A percentile compares a stretch with the other conserved stretches of the same genome.
Conservation (phyloP, 2,329 filamentous ascomycete species). For the Xylaria arbuscula region DNA sequence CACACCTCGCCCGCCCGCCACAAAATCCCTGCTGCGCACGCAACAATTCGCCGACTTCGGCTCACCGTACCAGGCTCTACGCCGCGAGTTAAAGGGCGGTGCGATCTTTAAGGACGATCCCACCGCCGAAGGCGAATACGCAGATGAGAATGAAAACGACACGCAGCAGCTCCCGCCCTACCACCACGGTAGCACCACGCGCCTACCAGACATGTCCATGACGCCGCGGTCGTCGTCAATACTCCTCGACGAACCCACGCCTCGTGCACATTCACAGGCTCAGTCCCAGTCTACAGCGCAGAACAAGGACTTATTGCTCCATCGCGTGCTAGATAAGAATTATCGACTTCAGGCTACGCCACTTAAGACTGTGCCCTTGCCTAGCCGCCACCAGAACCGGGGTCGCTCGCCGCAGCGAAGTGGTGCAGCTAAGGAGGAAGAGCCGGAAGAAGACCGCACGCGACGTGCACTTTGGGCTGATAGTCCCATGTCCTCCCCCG, state of each 20-base stretch:
- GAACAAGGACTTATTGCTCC: conserved; percentile 80
- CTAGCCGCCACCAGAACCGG: conserved; percentile 11
- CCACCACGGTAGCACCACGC: conserved; percentile 64
- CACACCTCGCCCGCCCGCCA: conserved; percentile 70
- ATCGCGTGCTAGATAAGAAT: conserved; percentile 93
- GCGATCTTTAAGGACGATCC: conserved; percentile 51
- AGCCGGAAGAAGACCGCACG: conserved; percentile 49
- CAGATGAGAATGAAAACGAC: conserved; percentile 54
- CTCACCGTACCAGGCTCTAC: conserved; percentile 81
- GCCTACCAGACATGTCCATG: conserved; percentile 71
- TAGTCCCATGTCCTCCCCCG: conserved; percentile 77
- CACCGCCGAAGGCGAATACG: conserved; percentile 51
- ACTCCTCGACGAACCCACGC: conserved; percentile 58
- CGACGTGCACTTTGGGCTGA: conserved; percentile 60
- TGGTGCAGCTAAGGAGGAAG: conserved; percentile 28
- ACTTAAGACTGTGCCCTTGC: conserved; percentile 63
- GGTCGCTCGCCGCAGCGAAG: conserved; percentile 49
- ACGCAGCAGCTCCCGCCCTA: conserved; percentile 61
- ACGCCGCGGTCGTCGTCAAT: conserved; percentile 69
- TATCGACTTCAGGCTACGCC: conserved; percentile 95
- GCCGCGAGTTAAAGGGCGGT: conserved; percentile 69
- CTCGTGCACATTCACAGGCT: conserved; percentile 23
- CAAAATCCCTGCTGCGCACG: conserved; percentile 55
- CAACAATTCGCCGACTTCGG: conserved; percentile 71
- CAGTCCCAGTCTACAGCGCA: conserved; percentile 43